phyloP scores from a whole-genome alignment of 768 basidiomycete genomes.

The Panellus pusillus region DNA sequence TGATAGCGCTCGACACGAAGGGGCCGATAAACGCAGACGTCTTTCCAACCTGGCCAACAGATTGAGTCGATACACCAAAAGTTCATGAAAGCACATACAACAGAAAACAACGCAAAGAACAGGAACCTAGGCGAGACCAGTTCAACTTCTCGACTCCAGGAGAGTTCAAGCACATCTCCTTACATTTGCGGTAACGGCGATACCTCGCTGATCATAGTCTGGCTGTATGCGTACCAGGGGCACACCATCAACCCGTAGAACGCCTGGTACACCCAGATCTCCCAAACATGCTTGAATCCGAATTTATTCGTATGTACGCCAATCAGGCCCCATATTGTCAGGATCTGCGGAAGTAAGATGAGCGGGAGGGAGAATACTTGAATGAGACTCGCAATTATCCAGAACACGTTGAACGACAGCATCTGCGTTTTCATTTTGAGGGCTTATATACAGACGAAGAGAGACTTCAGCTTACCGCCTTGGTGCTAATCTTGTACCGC shows the following conservation, averaged over 20 bases:
- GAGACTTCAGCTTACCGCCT: conserved; percentile 40
- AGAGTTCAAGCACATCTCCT: conserved; percentile 12
- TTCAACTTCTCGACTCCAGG: background rate
- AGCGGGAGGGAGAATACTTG: background rate
- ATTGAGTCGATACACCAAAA: background rate
- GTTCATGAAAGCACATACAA: conserved; percentile 36
- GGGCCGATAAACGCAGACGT: conserved; percentile 78
- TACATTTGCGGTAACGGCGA: conserved; percentile 72
- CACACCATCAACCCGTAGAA: conserved; percentile 74
- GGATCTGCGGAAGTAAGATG: conserved; percentile 38
- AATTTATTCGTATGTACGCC: conserved; percentile 74
- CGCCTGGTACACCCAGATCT: conserved; percentile 73
- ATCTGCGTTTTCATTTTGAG: conserved; percentile 42
- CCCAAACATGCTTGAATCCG: conserved; percentile 84
- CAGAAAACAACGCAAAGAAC: conserved; percentile 74
- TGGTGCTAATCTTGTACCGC: conserved; percentile 60
- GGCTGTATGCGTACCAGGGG: conserved; percentile 81
- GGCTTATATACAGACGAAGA: background rate
- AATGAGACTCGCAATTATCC: conserved; percentile 55
- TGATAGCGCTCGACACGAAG: conserved; percentile 73
- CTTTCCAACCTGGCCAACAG: conserved; percentile 54
- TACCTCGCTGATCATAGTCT: conserved; percentile 82
- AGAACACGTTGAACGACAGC: conserved; percentile 69
- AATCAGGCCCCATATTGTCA: conserved; percentile 74
- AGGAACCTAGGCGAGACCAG: conserved; percentile 47